Evolutionary conservation across 2,329 filamentous ascomycete species (phyloP).

Genomic region (Phaeosphaeriaceae sp.): DNA sequence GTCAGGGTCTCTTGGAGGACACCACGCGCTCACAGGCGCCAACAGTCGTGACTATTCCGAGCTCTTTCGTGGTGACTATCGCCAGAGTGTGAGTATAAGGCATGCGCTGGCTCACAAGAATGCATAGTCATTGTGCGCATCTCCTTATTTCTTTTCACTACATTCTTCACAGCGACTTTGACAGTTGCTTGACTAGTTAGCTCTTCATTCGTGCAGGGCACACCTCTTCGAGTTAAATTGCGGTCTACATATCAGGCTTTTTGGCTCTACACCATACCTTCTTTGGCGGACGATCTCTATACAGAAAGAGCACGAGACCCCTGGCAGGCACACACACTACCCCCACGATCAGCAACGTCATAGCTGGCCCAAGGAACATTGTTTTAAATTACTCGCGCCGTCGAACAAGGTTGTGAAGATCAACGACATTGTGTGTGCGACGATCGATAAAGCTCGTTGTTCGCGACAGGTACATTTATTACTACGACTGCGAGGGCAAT

Average conservation of each 20-base stretch:
- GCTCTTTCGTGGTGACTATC: background rate
- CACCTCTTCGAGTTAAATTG: constrained; percentile 10
- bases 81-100: constrained; percentile 13
- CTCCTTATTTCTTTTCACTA: background rate
- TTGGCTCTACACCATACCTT: constrained; percentile 10
- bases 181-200: constrained; percentile 15
- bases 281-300: constrained; percentile 32
- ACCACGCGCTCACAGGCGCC: constrained; percentile 20
- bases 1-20: constrained; percentile 26
- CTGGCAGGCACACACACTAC: constrained; percentile 8
- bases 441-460: background rate
- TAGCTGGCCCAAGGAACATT: constrained; percentile 8
- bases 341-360: constrained; percentile 25
- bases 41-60: constrained; percentile 14
- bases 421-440: constrained; percentile 3
- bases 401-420: background rate
- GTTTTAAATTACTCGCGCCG: constrained; percentile 1
- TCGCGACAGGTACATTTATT: background rate
- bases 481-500: background rate
- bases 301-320: constrained; percentile 26
- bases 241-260: background rate
- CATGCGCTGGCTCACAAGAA: constrained; percentile 4
- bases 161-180: constrained; percentile 16
- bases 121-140: background rate
- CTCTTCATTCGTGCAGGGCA: constrained; percentile 3